Conservation (phyloP, 306 rosid species). For the Pyrus betulifolia region DNA sequence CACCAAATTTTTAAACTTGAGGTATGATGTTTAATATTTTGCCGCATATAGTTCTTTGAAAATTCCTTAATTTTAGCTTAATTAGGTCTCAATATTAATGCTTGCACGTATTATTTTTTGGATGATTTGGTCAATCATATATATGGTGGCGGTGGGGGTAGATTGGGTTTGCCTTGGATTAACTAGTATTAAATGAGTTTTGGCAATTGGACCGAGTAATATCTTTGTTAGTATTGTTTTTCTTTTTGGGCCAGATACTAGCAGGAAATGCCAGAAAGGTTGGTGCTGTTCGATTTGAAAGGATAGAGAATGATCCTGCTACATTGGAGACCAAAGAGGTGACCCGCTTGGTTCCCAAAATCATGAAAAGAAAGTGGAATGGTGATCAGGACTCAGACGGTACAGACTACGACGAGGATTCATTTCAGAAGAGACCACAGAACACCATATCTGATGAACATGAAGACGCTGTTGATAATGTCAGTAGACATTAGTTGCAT, state of each 20-base stretch:
- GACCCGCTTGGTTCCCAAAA: conserved; percentile 74
- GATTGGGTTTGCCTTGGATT: not conserved
- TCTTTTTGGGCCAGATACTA: conserved; percentile 49
- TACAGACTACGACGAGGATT: conserved; percentile 51
- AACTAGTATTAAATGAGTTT: not conserved
- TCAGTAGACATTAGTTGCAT: conserved; percentile 19
- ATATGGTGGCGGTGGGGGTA: not conserved
- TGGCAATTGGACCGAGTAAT: not conserved
- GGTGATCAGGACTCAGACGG: conserved; percentile 40
- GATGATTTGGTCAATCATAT: not conserved
- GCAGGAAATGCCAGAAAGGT: conserved; percentile 99
- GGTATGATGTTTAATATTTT: conserved; percentile 39
- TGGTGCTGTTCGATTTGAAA: conserved; percentile 86
- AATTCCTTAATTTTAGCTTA: not conserved
- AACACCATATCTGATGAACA: conserved; percentile 42
- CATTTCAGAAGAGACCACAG: conserved; percentile 39
- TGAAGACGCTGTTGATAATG: conserved; percentile 35
- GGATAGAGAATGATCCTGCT: conserved; percentile 37
- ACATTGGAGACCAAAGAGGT: conserved; percentile 47
- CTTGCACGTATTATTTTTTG: not conserved
- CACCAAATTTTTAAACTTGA: conserved; percentile 72
- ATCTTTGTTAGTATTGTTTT: not conserved
- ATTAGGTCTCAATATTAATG: not conserved
- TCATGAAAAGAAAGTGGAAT: conserved; percentile 73
- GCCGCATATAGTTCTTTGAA: not conserved